These are phyloP conservation scores for Lasiodiplodia sp. DNA, from an alignment of 2,329 filamentous ascomycete species.

Conservation along the genomic window DNA sequence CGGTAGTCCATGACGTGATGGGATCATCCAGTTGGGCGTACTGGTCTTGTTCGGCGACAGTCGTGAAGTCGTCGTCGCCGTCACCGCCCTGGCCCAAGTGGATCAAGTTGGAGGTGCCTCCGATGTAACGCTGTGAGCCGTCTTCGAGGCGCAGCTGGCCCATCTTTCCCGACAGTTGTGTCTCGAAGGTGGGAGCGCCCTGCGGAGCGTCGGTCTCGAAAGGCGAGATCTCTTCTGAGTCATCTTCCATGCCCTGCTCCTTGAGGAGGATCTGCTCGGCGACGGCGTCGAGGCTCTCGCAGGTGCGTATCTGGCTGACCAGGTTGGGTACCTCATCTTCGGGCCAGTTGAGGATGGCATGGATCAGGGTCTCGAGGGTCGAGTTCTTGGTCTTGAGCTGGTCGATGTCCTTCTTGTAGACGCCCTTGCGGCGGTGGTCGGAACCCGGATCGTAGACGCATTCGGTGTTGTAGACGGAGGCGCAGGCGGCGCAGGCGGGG, in stretches of 20 bases:
- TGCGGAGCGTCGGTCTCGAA: constrained; percentile 48
- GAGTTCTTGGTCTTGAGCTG: constrained; percentile 85
- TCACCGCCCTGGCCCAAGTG: constrained; percentile 63
- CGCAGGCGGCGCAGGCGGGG: constrained; percentile 93
- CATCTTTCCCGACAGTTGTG: constrained; percentile 89
- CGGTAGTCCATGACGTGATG: constrained; percentile 84
- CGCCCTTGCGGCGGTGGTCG: constrained; percentile 93
- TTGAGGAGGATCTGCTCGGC: constrained; percentile 65
- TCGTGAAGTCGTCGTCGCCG: constrained; percentile 45
- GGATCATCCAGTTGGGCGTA: constrained; percentile 68
- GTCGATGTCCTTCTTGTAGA: constrained; percentile 93
- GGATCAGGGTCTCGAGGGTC: constrained; percentile 89
- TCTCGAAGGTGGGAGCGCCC: constrained; percentile 64
- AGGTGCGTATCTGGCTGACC: constrained; percentile 86
- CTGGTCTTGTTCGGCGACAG: constrained; percentile 53
- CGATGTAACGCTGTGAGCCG: constrained; percentile 87
- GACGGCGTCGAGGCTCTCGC: constrained; percentile 74
- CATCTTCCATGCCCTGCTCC: constrained; percentile 56
- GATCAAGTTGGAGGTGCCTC: constrained; percentile 92
- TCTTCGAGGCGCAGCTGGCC: constrained; percentile 87
- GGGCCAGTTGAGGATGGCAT: constrained; percentile 88
- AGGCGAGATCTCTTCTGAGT: constrained; percentile 53
- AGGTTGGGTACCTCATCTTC: constrained; percentile 85
- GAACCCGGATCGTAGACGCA: constrained; percentile 97
- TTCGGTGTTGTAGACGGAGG: constrained; percentile 88